Conservation (phyloP, 192 early-diverging fungal genomes). For the Coemansia erecta region DNA sequence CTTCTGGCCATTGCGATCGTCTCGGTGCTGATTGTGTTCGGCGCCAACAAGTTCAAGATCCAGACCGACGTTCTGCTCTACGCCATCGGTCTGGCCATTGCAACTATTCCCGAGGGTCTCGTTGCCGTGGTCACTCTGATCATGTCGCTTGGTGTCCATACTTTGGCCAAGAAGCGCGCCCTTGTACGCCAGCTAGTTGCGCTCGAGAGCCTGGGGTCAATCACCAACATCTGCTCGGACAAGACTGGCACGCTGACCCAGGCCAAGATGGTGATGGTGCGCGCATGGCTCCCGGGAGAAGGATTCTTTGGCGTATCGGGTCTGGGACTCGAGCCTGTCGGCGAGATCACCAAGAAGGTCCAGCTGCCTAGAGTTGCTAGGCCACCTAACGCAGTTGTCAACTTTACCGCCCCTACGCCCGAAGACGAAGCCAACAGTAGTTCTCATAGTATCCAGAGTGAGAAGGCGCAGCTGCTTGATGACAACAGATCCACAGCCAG, state of each 20-base stretch:
- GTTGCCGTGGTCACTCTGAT: constrained; percentile 93
- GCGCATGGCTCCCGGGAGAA: constrained; percentile 76
- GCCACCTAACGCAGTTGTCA: constrained; percentile 13
- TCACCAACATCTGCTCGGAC: constrained; percentile 94
- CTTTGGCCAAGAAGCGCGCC: constrained; percentile 83
- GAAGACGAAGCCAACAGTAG: not conserved
- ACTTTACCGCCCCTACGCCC: constrained; percentile 14
- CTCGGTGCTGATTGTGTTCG: constrained; percentile 83
- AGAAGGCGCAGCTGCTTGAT: constrained; percentile 9
- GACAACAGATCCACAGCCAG: not conserved
- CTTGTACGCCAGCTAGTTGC: constrained; percentile 87
- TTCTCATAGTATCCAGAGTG: not conserved
- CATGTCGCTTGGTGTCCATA: constrained; percentile 85
- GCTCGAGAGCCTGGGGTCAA: constrained; percentile 87
- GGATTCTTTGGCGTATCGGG: constrained; percentile 70
- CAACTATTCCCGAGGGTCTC: constrained; percentile 94
- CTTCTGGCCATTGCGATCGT: constrained; percentile 71
- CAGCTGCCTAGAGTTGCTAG: constrained; percentile 13
- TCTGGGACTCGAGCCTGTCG: constrained; percentile 60
- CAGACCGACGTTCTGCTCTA: constrained; percentile 62
- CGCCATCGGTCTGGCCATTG: constrained; percentile 85
- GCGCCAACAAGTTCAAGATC: constrained; percentile 61
- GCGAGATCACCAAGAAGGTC: constrained; percentile 49
- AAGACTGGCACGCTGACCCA: constrained; percentile 94
- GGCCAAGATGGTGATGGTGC: constrained; percentile 89